These are phyloP conservation scores for Telfairia occidentalis DNA, from an alignment of 331 rosid genomes.

Conservation along the genomic window DNA sequence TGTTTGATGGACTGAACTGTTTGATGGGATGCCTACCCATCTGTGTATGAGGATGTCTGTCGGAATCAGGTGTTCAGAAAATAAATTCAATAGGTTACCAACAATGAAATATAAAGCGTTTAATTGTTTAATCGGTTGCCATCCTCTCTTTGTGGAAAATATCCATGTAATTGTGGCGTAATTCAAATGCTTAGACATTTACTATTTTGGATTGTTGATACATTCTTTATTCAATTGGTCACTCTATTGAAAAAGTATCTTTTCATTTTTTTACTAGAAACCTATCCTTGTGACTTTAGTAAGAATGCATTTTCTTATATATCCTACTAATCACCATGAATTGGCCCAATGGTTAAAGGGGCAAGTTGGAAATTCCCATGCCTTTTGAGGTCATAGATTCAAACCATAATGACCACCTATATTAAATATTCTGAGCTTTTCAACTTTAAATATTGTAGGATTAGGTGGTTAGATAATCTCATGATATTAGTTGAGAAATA, in stretches of 20 bases:
- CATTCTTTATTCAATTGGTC: not conserved
- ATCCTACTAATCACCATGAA: not conserved
- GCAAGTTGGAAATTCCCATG: not conserved
- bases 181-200: not conserved
- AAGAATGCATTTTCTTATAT: not conserved
- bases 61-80: not conserved
- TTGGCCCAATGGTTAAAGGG: not conserved
- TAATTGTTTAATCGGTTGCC: not conserved
- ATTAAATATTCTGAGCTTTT: not conserved
- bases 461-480: not conserved
- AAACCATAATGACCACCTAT: not conserved
- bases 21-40: not conserved
- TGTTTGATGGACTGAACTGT: not conserved
- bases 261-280: not conserved
- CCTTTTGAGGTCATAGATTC: not conserved
- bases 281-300: not conserved
- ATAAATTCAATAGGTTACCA: not conserved
- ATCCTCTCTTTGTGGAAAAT: not conserved
- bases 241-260: not conserved
- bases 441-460: not conserved
- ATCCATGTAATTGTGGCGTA: not conserved
- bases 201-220: not conserved
- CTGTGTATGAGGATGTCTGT: not conserved
- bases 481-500: not conserved
- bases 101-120: not conserved